Conservation (phyloP, 352 stramenopile species). For the Pythium aquatile region DNA sequence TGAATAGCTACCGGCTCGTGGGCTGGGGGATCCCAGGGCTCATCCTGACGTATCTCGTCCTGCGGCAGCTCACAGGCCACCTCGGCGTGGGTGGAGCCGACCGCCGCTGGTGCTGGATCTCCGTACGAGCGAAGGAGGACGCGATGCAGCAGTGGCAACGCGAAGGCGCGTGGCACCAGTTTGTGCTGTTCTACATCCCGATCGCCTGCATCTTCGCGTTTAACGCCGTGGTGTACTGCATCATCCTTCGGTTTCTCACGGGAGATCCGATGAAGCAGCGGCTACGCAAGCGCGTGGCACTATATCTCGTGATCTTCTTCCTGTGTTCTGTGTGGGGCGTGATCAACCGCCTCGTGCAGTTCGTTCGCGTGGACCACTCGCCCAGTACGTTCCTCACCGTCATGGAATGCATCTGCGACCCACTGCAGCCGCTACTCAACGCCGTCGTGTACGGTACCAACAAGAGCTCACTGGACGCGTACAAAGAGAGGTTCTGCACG, state of each 20-base stretch:
- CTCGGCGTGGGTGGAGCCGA: constrained; percentile 66
- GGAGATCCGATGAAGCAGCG: constrained; percentile 62
- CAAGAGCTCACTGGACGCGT: constrained; percentile 67
- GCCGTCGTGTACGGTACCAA: constrained; percentile 69
- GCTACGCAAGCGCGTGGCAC: constrained; percentile 54
- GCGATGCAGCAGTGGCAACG: constrained; percentile 33
- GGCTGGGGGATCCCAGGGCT: constrained; percentile 68
- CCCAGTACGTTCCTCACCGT: constrained; percentile 54
- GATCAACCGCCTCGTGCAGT: constrained; percentile 68
- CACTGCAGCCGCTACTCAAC: constrained; percentile 67
- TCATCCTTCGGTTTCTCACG: constrained; percentile 59
- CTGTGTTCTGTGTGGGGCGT: constrained; percentile 73
- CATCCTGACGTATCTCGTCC: constrained; percentile 48
- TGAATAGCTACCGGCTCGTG: constrained; percentile 59
- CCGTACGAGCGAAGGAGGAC: constrained; percentile 42
- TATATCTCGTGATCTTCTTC: constrained; percentile 74
- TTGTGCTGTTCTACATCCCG: constrained; percentile 67
- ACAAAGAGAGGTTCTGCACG: constrained; percentile 67
- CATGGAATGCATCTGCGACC: constrained; percentile 73
- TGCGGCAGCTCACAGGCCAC: constrained; percentile 69
- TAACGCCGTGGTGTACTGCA: constrained; percentile 55
- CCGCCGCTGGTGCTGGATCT: constrained; percentile 77
- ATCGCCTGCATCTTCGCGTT: constrained; percentile 68
- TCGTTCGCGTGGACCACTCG: constrained; percentile 40
- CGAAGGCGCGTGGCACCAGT: constrained; percentile 54